Percentiles rank a stretch among this genome's conserved stretches.
These are phyloP conservation scores for Dissoconium aciculare DNA, from an alignment of 2,329 filamentous ascomycete genomes.

Conservation along the genomic window DNA sequence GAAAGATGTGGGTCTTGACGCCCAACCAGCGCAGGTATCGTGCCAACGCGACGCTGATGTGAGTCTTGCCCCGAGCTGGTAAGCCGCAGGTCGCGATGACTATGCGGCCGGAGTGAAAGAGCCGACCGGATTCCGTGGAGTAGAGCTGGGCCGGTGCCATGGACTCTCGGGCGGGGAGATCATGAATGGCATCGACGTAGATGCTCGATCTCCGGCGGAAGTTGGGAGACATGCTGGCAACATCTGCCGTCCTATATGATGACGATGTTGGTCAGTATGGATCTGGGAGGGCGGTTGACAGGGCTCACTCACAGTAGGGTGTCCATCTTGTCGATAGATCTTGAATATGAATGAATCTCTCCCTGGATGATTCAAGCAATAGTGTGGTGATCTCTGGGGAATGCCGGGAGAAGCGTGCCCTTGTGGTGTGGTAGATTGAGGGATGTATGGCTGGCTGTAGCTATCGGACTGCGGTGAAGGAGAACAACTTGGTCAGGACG, in stretches of 20 bases:
- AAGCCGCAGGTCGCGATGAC: constrained; percentile 94
- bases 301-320: constrained; percentile 12
- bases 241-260: constrained; percentile 57
- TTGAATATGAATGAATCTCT: too few species aligned
- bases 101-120: constrained; percentile 94
- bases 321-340: constrained; percentile 13
- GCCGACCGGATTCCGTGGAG: constrained; percentile 89
- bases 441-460: too few species aligned
- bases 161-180: constrained; percentile 66
- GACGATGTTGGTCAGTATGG: constrained; percentile 5
- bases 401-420: too few species aligned
- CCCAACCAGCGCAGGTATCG: constrained; percentile 93
- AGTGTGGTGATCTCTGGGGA: too few species aligned
- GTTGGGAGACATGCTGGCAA: constrained; percentile 76
- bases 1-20: constrained; percentile 95
- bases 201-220: constrained; percentile 89
- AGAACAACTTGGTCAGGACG: too few species aligned
- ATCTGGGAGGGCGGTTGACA: background rate
- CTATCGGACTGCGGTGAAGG: too few species aligned
- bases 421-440: too few species aligned
- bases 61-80: constrained; percentile 91
- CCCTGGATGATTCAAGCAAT: too few species aligned
- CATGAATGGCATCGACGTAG: constrained; percentile 93
- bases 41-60: constrained; percentile 89
- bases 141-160: constrained; percentile 94